Base-by-base conservation (phyloP, 257 asterid species). In the Ophiorrhiza pumila region DNA sequence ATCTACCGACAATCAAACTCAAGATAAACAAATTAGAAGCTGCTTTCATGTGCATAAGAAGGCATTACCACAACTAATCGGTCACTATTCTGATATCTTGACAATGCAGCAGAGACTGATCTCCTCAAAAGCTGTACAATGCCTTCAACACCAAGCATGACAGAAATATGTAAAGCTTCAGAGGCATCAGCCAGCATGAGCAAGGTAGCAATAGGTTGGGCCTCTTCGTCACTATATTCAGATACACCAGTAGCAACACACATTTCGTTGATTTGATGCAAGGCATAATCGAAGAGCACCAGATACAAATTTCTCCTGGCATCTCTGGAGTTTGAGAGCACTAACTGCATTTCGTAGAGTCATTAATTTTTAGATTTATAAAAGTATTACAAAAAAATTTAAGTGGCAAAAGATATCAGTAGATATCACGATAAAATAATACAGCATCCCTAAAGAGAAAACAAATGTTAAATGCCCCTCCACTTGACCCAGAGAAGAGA, bases 121-220 rank as follows among this genome's bases (percentile, higher is more conserved):
- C 92, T 88, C 85, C 86, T 87, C 88, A 92, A 80, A 73, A 95
- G 89, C 76, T 90, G 91, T 77, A 89, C 80, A 75, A 95, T 85
- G 65, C 98, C 98, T 80, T 95, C 98, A 77, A 92, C 90, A 37
- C 99, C 96, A 82, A 95, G 85, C 84, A 90, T 92, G 79, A 92
- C 96, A 69, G 98, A 90, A 69, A 91, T 86, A 84, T 92, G 91
- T 76, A 95, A 82, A 45, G 96, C 98, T 90, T 95, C 99, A 60
- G 99, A 89, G 74, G 95, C 98, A 84, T 95, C 97, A 68, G 97
- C 98, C 62, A 90, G 96, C 85, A 90, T 83, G 53, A 95, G 99
- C 89, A 90, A 88, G 77, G 89, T 83, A 78, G 98, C 96, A 82
- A 95, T 93, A 71, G 97, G 97, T 74, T 88, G 96, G 79, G 89